A percentile compares a stretch with the other conserved stretches of the same genome.
These are phyloP conservation scores for Rubia occidens DNA, from an alignment of 305 asterid genomes.

Conservation along the genomic window DNA sequence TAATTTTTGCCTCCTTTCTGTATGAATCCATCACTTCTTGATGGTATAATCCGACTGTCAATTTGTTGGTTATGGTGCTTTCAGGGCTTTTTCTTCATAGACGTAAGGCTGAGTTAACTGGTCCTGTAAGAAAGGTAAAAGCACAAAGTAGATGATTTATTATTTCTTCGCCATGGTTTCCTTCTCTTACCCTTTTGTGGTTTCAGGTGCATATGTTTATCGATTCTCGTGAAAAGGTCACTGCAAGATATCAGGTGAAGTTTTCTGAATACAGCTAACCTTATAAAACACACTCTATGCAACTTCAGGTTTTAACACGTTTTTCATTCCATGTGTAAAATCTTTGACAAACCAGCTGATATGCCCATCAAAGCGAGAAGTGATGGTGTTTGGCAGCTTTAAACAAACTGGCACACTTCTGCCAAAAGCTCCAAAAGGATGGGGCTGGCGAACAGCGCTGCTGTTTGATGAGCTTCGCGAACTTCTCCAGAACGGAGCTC, in stretches of 20 bases:
- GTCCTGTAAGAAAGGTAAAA: conserved; percentile 73
- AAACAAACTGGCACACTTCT: conserved; percentile 95
- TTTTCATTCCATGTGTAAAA: background rate
- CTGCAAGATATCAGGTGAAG: conserved; percentile 92
- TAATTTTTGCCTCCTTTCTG: conserved; percentile 23
- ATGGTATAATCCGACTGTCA: conserved; percentile 8
- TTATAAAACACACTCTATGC: background rate
- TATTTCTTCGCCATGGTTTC: background rate
- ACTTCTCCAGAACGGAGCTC: conserved; percentile 74
- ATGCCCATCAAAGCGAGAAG: conserved; percentile 96
- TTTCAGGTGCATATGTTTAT: conserved; percentile 74
- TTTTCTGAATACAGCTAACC: background rate
- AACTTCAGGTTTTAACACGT: background rate
- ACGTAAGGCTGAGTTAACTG: conserved; percentile 80
- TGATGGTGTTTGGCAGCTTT: conserved; percentile 89
- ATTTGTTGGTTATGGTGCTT: conserved; percentile 19
- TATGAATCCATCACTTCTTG: conserved; percentile 5
- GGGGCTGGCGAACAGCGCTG: conserved; percentile 99
- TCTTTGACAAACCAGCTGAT: conserved; percentile 47
- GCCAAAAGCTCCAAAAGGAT: conserved; percentile 98
- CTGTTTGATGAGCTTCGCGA: conserved; percentile 75
- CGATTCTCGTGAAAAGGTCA: conserved; percentile 87
- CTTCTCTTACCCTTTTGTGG: background rate
- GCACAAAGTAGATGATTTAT: background rate
- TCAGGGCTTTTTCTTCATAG: conserved; percentile 96